A percentile compares a stretch with the other conserved stretches of the same genome.
These are phyloP conservation scores for Tetracladium setigerum DNA, from an alignment of 495 filamentous ascomycete species.

Conservation along the genomic window DNA sequence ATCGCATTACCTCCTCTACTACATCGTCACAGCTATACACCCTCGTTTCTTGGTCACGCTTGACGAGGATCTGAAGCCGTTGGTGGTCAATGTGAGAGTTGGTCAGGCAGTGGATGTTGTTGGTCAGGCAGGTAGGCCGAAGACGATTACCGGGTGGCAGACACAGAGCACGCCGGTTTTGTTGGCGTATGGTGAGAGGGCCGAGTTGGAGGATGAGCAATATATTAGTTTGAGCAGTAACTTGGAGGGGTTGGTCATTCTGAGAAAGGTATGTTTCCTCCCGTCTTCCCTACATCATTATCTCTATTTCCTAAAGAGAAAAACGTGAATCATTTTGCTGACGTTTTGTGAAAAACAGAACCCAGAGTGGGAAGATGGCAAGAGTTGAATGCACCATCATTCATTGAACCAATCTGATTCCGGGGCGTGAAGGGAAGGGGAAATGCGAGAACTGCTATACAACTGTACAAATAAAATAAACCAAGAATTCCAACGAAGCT, in stretches of 20 bases:
- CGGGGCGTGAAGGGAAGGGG: too few species aligned
- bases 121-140: constrained; percentile 90
- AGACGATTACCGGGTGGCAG: constrained; percentile 99
- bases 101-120: constrained; percentile 98
- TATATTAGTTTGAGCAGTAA: constrained; percentile 87
- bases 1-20: constrained; percentile 94
- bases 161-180: constrained; percentile 97
- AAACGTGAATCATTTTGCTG: constrained; percentile 4
- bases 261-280: constrained; percentile 72
- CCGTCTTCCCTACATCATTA: neutral
- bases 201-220: constrained; percentile 95
- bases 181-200: constrained; percentile 85
- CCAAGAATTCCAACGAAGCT: too few species aligned
- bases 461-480: too few species aligned
- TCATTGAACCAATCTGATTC: too few species aligned
- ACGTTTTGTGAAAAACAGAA: constrained; percentile 9
- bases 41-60: constrained; percentile 93
- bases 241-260: constrained; percentile 89
- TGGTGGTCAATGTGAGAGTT: constrained; percentile 93
- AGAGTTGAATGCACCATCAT: constrained; percentile 15
- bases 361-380: constrained; percentile 24
- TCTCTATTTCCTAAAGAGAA: neutral
- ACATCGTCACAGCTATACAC: constrained; percentile 94
- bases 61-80: constrained; percentile 86
- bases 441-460: too few species aligned